Conservation (phyloP, 2,329 filamentous ascomycete species). For the Monilinia laxa region DNA sequence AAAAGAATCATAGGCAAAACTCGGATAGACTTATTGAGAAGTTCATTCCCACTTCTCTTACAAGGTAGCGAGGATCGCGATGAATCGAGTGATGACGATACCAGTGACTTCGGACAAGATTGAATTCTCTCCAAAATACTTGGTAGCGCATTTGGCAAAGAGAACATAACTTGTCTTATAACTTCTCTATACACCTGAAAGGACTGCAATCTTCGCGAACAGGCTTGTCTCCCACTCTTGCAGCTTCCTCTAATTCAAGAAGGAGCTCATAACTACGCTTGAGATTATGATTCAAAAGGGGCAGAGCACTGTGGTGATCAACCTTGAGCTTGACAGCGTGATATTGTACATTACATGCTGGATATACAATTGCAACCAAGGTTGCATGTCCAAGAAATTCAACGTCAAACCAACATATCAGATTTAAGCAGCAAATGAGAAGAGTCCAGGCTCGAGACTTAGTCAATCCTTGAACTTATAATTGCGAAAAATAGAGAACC, state of each 20-base stretch:
- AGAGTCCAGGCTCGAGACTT: too few species aligned
- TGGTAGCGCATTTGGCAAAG: neutral
- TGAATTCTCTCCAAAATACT: neutral
- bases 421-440: too few species aligned
- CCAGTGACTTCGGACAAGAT: neutral
- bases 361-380: too few species aligned
- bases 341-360: neutral
- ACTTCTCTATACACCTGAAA: neutral
- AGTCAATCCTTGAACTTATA: too few species aligned
- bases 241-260: neutral
- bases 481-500: neutral
- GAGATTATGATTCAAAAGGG: too few species aligned
- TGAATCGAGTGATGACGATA: neutral
- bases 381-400: neutral
- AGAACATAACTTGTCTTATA: too few species aligned
- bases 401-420: neutral
- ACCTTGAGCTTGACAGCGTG: neutral
- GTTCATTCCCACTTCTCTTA: neutral
- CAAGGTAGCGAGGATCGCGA: too few species aligned
- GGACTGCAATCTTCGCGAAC: neutral
- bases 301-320: too few species aligned
- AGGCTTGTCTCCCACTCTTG: neutral
- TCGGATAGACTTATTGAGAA: neutral
- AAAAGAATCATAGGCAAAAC: too few species aligned
- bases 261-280: too few species aligned